phyloP scores from a whole-genome alignment of 2,329 filamentous ascomycete species.

The Thermothelomyces thermophilus region DNA sequence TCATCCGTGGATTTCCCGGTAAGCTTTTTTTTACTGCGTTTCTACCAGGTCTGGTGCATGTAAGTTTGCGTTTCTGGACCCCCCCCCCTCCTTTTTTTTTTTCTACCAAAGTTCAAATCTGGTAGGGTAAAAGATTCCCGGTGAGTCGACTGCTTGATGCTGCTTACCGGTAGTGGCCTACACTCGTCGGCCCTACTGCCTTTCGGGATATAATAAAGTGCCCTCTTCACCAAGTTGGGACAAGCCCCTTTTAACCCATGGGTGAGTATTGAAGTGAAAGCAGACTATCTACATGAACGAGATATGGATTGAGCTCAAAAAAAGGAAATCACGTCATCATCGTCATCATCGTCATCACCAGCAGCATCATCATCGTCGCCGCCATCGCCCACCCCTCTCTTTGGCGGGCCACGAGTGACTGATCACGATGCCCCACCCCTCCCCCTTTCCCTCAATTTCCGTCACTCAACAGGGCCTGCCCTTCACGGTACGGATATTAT shows the following conservation, averaged over 20 bases:
- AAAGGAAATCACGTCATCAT: neutral
- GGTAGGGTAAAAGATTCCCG: too few species aligned
- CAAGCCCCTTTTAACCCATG: slow-evolving; percentile 3
- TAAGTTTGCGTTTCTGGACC: too few species aligned
- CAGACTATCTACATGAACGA: slow-evolving; percentile 9
- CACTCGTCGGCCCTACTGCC: too few species aligned
- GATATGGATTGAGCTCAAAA: neutral
- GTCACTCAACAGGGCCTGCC: neutral
- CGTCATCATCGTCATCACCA: neutral
- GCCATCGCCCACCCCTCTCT: neutral
- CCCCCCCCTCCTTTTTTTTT: too few species aligned
- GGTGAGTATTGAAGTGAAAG: slow-evolving; percentile 7
- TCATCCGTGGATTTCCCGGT: too few species aligned
- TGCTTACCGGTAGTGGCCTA: too few species aligned
- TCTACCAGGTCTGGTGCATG: too few species aligned
- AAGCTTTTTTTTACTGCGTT: too few species aligned
- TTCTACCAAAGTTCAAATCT: too few species aligned
- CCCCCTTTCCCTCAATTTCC: neutral
- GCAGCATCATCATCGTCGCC: neutral
- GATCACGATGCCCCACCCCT: too few species aligned
- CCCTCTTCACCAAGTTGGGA: neutral
- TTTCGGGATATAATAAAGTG: too few species aligned
- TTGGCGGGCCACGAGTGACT: neutral
- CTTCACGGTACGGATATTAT: neutral
- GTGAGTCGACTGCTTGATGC: too few species aligned